A percentile compares a stretch with the other conserved stretches of the same genome.
Conservation (phyloP, 2,329 filamentous ascomycete genomes). For the Sarocladiaceae sp. region DNA sequence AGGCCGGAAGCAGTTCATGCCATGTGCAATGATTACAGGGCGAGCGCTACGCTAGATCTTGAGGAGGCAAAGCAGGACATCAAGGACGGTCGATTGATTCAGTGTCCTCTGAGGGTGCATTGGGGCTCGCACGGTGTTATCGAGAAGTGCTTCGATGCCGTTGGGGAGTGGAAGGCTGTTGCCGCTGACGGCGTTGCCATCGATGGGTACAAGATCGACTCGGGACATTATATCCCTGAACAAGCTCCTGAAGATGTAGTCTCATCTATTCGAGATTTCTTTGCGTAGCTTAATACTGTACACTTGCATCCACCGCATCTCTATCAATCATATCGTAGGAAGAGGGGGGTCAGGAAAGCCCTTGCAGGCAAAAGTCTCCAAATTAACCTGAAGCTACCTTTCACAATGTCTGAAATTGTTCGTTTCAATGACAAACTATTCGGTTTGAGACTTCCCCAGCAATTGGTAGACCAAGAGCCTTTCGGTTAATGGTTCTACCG, state of each 20-base stretch:
- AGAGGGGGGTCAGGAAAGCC: no score
- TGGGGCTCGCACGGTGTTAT: constrained; percentile 46
- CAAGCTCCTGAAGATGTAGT: constrained; percentile 43
- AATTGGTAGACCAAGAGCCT: no score
- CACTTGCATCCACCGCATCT: no score
- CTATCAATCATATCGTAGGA: no score
- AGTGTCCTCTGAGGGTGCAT: constrained; percentile 43
- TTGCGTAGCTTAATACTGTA: no score
- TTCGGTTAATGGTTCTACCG: no score
- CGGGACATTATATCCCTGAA: constrained; percentile 47
- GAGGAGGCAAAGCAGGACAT: constrained; percentile 44
- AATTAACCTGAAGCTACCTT: no score
- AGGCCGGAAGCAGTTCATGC: constrained; percentile 38
- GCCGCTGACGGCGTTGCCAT: constrained; percentile 28
- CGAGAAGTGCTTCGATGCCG: constrained; percentile 43
- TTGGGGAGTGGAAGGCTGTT: constrained; percentile 47
- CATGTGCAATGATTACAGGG: constrained; percentile 54
- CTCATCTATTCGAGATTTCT: constrained; percentile 33
- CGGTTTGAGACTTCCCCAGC: no score
- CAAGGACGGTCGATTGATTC: constrained; percentile 35
- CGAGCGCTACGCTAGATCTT: constrained; percentile 46
- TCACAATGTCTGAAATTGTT: no score
- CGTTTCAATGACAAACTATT: no score
- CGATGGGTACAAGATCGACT: constrained; percentile 36
- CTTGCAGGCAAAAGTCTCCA: no score